Conservation (phyloP, 2,329 filamentous ascomycete genomes). For the Sarocladium kiliense region DNA sequence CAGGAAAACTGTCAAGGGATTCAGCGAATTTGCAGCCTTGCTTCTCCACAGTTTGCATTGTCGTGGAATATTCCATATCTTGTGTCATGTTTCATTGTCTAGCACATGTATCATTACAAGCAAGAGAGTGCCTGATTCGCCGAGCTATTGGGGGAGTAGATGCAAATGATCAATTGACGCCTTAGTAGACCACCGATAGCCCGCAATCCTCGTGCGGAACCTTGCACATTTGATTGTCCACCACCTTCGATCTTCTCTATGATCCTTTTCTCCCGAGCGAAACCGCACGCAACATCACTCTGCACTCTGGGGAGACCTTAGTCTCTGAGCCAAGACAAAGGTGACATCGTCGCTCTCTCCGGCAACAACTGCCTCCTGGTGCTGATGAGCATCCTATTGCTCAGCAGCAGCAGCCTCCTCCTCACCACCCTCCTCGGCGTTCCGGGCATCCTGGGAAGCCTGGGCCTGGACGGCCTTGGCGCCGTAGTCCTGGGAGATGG, state of each 20-base stretch:
- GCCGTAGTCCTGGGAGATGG: constrained; percentile 97
- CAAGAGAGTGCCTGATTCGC: constrained; percentile 12
- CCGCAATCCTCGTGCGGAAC: constrained; percentile 8
- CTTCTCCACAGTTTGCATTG: too few species aligned
- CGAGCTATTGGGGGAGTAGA: constrained; percentile 17
- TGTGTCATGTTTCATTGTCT: constrained; percentile 25
- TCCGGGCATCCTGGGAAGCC: constrained; percentile 57
- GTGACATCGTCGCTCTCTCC: constrained; percentile 9
- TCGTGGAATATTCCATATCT: too few species aligned
- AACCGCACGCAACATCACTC: background rate
- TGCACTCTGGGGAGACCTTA: background rate
- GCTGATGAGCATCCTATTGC: constrained; percentile 29
- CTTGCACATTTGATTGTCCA: constrained; percentile 8
- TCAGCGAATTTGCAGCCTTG: too few species aligned
- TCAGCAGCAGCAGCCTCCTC: constrained; percentile 40
- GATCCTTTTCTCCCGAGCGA: constrained; percentile 14
- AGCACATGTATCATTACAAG: constrained; percentile 32
- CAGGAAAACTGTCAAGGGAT: too few species aligned
- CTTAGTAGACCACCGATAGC: constrained; percentile 28
- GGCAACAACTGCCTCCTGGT: constrained; percentile 13
- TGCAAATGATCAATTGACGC: constrained; percentile 39
- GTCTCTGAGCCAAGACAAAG: constrained; percentile 4
- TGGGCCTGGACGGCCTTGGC: constrained; percentile 71
- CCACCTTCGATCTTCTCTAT: constrained; percentile 18
- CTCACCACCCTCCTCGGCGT: constrained; percentile 43